Evolutionary conservation across 2,329 filamentous ascomycete species (phyloP).

Genomic region (Periconia macrospinosa): DNA sequence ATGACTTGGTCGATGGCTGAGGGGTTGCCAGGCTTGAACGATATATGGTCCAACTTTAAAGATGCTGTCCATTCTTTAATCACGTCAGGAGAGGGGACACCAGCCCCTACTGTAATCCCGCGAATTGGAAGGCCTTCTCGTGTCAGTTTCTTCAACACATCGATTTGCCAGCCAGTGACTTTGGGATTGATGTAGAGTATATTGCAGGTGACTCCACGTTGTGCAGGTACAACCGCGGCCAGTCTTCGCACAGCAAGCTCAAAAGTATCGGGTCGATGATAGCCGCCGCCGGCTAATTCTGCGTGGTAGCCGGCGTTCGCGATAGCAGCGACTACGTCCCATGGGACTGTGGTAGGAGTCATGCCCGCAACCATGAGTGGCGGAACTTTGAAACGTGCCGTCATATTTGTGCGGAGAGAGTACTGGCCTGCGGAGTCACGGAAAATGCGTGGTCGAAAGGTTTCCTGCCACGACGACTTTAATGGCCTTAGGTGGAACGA

Average conservation of each 20-base stretch:
- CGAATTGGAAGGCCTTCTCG: conserved; percentile 88
- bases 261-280: conserved; percentile 82
- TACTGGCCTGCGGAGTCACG: conserved; percentile 2
- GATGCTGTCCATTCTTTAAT: conserved; percentile 85
- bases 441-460: conserved; percentile 3
- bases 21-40: conserved; percentile 88
- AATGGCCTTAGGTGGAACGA: neutral
- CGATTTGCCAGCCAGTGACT: conserved; percentile 92
- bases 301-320: conserved; percentile 95
- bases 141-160: conserved; percentile 75
- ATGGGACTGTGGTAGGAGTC: conserved; percentile 86
- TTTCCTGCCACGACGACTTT: conserved; percentile 1
- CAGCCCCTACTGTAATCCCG: conserved; percentile 87
- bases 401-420: conserved; percentile 59
- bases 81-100: conserved; percentile 90
- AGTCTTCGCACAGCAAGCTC: conserved; percentile 79
- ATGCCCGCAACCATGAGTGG: conserved; percentile 91
- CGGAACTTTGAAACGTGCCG: conserved; percentile 77
- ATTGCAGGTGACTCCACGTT: conserved; percentile 86
- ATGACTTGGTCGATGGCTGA: conserved; percentile 87
- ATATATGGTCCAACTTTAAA: conserved; percentile 86
- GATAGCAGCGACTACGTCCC: conserved; percentile 90
- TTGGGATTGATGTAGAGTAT: conserved; percentile 88
- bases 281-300: conserved; percentile 86
- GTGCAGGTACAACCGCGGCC: conserved; percentile 76